Conservation (phyloP, 176 grass and related monocot genomes). For the Pontederia crassipes region DNA sequence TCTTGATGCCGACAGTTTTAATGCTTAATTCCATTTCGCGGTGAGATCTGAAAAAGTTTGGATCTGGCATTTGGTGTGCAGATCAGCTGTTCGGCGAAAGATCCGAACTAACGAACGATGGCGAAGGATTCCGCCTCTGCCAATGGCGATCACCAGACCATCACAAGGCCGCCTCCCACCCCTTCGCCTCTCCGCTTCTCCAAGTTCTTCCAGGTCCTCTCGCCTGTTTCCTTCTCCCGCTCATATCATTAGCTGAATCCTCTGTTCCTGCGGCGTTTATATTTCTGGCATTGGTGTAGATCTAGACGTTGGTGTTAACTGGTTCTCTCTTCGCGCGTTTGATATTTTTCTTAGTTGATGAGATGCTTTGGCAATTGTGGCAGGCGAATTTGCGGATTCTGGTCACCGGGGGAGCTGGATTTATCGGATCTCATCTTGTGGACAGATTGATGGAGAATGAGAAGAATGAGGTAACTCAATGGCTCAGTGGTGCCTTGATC, state of each 20-base stretch:
- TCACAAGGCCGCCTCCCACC: constrained; percentile 67
- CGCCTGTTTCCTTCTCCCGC: not conserved
- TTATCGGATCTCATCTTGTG: constrained; percentile 97
- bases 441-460: constrained; percentile 99
- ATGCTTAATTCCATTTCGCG: not conserved
- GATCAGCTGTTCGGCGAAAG: constrained; percentile 27
- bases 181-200: constrained; percentile 96
- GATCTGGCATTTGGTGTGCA: constrained; percentile 2
- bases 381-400: constrained; percentile 95
- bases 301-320: too few species aligned
- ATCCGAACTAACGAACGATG: constrained; percentile 45
- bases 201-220: constrained; percentile 91
- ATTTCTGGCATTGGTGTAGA: too few species aligned
- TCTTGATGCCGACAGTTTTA: too few species aligned
- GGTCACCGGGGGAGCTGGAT: constrained; percentile 93
- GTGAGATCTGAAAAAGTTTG: constrained; percentile 34
- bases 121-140: constrained; percentile 50
- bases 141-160: constrained; percentile 55
- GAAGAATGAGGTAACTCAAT: constrained; percentile 75
- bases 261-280: constrained; percentile 8
- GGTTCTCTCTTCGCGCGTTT: too few species aligned
- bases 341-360: too few species aligned
- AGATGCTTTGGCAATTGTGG: not conserved
- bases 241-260: constrained; percentile 6
- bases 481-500: not conserved